A percentile compares a stretch with the other conserved stretches of the same genome.
These are phyloP conservation scores for Arabidopsis lyrata DNA, from an alignment of 441 rosid species.

Conservation along the genomic window DNA sequence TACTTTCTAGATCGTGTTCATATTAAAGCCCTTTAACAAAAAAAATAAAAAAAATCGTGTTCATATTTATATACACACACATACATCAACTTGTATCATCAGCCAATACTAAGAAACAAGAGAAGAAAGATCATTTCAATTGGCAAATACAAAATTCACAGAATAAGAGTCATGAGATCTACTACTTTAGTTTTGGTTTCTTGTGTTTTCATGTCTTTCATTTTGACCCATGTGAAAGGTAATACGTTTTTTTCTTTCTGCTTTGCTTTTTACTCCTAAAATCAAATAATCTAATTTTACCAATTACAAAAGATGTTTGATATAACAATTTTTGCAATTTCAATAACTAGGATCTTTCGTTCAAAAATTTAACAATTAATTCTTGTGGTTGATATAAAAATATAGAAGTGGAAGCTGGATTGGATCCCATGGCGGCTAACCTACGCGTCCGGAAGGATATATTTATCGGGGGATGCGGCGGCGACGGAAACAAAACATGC, in stretches of 20 bases:
- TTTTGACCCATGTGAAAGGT: conserved; percentile 35
- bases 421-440: not conserved
- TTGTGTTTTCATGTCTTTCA: conserved; percentile 24
- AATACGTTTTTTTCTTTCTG: not conserved
- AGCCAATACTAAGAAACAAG: not conserved
- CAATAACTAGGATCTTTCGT: not conserved
- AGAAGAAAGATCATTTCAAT: not conserved
- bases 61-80: not conserved
- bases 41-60: not conserved
- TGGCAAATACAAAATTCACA: not conserved
- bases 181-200: conserved; percentile 25
- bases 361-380: not conserved
- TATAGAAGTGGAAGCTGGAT: conserved; percentile 29
- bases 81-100: conserved; percentile 13
- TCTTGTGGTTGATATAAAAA: conserved; percentile 14
- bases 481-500: conserved; percentile 32
- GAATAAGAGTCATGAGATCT: conserved; percentile 29
- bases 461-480: conserved; percentile 36
- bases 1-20: not conserved
- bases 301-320: not conserved
- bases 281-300: not conserved
- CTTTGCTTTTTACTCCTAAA: not conserved
- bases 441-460: conserved; percentile 19
- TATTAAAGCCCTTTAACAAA: not conserved
- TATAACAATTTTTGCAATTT: not conserved